Evolutionary conservation across 345 rosid species (phyloP).

Genomic region (Populus davidiana): DNA sequence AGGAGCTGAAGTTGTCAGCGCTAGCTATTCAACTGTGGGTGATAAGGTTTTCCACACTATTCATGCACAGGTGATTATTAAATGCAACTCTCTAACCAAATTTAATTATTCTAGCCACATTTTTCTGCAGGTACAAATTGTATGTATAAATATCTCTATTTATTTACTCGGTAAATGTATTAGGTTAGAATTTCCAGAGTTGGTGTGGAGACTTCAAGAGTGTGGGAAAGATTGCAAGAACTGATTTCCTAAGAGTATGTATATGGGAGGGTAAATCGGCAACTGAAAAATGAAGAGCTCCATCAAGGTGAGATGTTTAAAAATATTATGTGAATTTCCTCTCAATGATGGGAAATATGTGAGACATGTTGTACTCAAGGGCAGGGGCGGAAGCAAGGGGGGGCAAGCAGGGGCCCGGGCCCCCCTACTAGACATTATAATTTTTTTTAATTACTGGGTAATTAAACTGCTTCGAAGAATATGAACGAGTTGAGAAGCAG

Average conservation of each 20-base stretch:
- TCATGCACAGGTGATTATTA: constrained; percentile 49
- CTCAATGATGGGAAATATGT: neutral
- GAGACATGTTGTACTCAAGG: neutral
- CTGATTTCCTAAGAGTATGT: constrained; percentile 13
- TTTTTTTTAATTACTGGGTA: too few relatives aligned
- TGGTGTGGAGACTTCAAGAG: constrained; percentile 49
- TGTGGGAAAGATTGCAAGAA: constrained; percentile 37
- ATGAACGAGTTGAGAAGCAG: too few relatives aligned
- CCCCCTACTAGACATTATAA: too few relatives aligned
- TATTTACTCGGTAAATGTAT: neutral
- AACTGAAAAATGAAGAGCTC: neutral
- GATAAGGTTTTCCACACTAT: constrained; percentile 48
- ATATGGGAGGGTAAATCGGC: neutral
- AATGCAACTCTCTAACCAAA: neutral
- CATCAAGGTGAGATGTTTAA: neutral
- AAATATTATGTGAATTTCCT: neutral
- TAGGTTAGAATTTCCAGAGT: constrained; percentile 46
- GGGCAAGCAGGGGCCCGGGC: too few relatives aligned
- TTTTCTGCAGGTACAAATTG: neutral
- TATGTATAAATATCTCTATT: neutral
- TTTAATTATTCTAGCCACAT: neutral
- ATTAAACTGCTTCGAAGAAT: too few relatives aligned
- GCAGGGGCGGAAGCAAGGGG: too few relatives aligned
- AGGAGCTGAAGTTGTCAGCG: constrained; percentile 55
- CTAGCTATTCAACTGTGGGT: constrained; percentile 38